Percentiles rank a stretch among this genome's conserved stretches.
Conservation (phyloP, 2,329 filamentous ascomycete genomes). For the Aspergillus fructus region DNA sequence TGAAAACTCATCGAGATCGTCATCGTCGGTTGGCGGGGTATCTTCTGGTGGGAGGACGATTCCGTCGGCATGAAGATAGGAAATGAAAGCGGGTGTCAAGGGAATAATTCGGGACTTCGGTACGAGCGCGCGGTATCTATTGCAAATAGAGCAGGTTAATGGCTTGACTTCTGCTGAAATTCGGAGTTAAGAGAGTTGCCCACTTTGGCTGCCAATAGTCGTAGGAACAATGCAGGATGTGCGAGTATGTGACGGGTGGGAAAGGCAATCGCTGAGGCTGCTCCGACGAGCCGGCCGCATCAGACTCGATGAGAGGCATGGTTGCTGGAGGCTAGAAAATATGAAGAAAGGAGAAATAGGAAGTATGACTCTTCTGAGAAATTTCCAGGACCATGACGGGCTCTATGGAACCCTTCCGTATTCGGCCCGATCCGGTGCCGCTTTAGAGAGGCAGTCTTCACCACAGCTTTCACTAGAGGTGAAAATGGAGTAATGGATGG, state of each 20-base stretch:
- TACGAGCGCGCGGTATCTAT: conserved; percentile 72
- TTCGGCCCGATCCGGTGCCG: background rate
- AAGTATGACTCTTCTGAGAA: background rate
- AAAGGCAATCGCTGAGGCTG: conserved; percentile 59
- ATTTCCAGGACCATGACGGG: background rate
- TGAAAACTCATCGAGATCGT: conserved; percentile 52
- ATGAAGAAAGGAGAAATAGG: background rate
- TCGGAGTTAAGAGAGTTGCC: conserved; percentile 15
- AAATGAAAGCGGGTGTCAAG: conserved; percentile 70
- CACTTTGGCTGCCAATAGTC: conserved; percentile 84
- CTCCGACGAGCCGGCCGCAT: conserved; percentile 17
- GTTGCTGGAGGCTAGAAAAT: background rate
- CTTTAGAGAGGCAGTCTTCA: background rate
- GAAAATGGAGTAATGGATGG: background rate
- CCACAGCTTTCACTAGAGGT: background rate
- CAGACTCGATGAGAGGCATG: conserved; percentile 33
- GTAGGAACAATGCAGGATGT: conserved; percentile 93
- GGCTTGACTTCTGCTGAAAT: conserved; percentile 11
- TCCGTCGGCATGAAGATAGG: conserved; percentile 88
- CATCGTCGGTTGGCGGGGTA: conserved; percentile 31
- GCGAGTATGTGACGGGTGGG: conserved; percentile 76
- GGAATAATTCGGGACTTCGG: conserved; percentile 85
- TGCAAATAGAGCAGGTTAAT: background rate
- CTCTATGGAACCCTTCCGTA: background rate
- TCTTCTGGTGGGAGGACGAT: conserved; percentile 70